These are phyloP conservation scores for Xylaria arbuscula DNA, from an alignment of 2,329 filamentous ascomycete species.

Conservation along the genomic window DNA sequence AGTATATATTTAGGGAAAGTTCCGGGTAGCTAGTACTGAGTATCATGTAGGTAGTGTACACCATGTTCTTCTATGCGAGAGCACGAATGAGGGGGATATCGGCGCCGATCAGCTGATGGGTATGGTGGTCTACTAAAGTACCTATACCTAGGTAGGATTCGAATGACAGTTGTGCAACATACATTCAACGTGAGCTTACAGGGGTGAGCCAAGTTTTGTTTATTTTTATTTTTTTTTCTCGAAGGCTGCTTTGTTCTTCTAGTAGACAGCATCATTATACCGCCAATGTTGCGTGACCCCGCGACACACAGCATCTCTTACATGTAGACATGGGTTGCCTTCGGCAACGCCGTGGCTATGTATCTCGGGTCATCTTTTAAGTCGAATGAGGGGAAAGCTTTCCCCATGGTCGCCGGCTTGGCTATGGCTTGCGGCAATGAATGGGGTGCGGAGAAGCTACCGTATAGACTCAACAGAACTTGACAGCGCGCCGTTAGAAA, in stretches of 20 bases:
- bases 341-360: conserved; percentile 27
- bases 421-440: conserved; percentile 6
- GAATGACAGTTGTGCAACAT: too few species aligned
- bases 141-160: too few species aligned
- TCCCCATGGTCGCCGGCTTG: neutral
- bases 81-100: conserved; percentile 11
- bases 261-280: too few species aligned
- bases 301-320: too few species aligned
- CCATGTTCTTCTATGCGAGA: conserved; percentile 2
- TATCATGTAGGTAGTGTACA: neutral
- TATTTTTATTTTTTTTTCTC: too few species aligned
- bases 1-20: too few species aligned
- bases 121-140: too few species aligned
- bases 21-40: neutral
- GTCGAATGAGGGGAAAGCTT: conserved; percentile 16
- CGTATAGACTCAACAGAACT: too few species aligned
- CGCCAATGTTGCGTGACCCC: too few species aligned
- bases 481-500: too few species aligned
- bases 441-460: conserved; percentile 32
- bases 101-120: conserved; percentile 31
- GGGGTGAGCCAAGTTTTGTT: too few species aligned
- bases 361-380: conserved; percentile 19
- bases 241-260: too few species aligned
- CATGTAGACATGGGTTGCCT: neutral
- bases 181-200: neutral